Percentiles rank a stretch among this genome's conserved stretches.
These are phyloP conservation scores for Colletotrichum eremochloae DNA, from an alignment of 2,329 filamentous ascomycete genomes.

Conservation along the genomic window DNA sequence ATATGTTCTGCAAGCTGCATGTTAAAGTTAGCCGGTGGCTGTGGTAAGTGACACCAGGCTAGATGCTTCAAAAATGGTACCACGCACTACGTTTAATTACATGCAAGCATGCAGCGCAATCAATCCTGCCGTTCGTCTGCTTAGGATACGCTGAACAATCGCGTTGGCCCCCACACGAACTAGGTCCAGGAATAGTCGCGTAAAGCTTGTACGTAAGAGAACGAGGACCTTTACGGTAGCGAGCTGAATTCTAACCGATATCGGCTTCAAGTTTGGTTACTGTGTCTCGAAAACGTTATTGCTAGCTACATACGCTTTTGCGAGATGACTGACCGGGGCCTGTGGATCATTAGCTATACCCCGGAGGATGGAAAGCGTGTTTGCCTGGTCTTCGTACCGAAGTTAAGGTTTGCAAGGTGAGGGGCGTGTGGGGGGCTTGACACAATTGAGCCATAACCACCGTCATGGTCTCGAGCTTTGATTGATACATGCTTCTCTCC, in stretches of 20 bases:
- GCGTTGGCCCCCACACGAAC: not conserved
- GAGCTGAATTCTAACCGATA: not conserved
- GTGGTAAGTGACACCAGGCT: too few relatives aligned
- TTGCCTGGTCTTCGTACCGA: not conserved
- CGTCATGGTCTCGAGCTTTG: not conserved
- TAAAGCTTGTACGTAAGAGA: not conserved
- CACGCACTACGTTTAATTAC: not conserved
- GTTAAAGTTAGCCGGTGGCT: too few relatives aligned
- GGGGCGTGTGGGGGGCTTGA: not conserved
- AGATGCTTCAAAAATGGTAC: too few relatives aligned
- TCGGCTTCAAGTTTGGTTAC: not conserved
- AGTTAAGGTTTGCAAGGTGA: not conserved
- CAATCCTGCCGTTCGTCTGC: too few relatives aligned
- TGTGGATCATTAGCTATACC: too few relatives aligned
- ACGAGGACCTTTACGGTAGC: not conserved
- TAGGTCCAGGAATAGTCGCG: not conserved
- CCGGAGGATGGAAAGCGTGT: not conserved
- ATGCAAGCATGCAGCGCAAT: not conserved
- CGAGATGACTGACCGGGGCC: too few relatives aligned
- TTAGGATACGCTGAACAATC: not conserved
- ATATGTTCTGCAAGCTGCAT: too few relatives aligned
- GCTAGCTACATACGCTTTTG: not conserved
- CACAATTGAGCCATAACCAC: not conserved
- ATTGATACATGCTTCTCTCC: not conserved
- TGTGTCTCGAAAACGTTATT: not conserved